Evolutionary conservation across 257 asterid genomes (phyloP).

Genomic region (Capsicum pubescens): DNA sequence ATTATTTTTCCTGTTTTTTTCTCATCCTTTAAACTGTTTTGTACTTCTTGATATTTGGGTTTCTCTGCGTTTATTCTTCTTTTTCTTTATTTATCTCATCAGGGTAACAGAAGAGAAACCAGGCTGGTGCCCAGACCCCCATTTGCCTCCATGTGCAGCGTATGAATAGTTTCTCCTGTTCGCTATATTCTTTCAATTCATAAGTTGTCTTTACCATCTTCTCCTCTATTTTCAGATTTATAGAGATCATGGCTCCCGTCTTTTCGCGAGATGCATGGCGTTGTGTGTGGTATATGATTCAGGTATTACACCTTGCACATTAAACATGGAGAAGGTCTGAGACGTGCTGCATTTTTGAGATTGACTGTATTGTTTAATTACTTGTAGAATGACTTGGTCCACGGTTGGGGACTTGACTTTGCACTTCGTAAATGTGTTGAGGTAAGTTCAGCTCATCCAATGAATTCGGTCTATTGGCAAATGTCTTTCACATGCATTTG

Average conservation of each 20-base stretch:
- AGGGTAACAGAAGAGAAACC: conserved; percentile 75
- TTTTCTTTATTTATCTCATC: conserved; percentile 27
- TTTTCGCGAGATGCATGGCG: conserved; percentile 97
- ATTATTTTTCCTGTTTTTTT: not conserved
- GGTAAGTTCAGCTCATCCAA: conserved; percentile 45
- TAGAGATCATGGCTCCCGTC: conserved; percentile 96
- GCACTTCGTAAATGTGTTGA: conserved; percentile 82
- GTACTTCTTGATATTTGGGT: conserved; percentile 1
- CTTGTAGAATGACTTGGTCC: conserved; percentile 86
- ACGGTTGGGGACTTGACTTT: conserved; percentile 96
- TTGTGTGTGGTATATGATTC: conserved; percentile 92
- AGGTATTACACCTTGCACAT: conserved; percentile 49
- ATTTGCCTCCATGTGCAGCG: conserved; percentile 93
- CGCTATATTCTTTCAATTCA: not conserved
- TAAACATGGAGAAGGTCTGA: conserved; percentile 3
- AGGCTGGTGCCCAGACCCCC: conserved; percentile 80
- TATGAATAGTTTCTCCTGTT: conserved; percentile 37
- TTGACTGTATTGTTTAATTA: not conserved
- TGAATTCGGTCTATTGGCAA: not conserved
- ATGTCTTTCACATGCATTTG: conserved; percentile 5
- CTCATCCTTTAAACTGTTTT: not conserved
- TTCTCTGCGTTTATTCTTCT: conserved; percentile 5
- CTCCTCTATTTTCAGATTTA: conserved; percentile 58
- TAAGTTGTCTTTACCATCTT: not conserved
- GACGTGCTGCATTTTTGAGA: not conserved